phyloP scores from a whole-genome alignment of 2,329 filamentous ascomycete species.

The Aspergillus pseudoterreus region DNA sequence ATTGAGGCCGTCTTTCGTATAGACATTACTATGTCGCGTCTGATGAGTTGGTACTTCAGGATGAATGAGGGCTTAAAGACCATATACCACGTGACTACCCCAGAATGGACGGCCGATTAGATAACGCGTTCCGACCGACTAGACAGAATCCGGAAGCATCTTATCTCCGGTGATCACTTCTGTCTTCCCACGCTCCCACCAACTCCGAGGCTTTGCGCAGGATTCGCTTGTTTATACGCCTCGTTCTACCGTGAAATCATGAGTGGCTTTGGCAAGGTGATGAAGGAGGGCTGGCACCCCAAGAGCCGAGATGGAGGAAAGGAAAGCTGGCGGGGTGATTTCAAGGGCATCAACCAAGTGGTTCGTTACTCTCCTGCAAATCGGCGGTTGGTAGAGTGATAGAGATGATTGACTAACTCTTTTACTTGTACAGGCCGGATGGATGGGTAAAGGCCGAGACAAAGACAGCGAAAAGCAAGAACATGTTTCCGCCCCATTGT shows the following conservation, averaged over 20 bases:
- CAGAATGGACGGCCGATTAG: conserved; percentile 1
- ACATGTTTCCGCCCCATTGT: conserved; percentile 61
- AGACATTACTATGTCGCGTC: too few species aligned
- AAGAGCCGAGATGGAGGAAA: conserved; percentile 51
- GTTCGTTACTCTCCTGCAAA: conserved; percentile 34
- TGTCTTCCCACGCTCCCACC: neutral
- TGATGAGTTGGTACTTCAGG: neutral
- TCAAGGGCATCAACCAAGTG: conserved; percentile 56
- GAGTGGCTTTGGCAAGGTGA: conserved; percentile 46
- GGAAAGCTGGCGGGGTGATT: conserved; percentile 54
- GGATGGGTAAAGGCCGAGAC: conserved; percentile 55
- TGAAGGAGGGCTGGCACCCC: conserved; percentile 54
- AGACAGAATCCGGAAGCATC: neutral
- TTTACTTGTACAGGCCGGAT: conserved; percentile 48
- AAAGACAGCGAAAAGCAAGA: conserved; percentile 41
- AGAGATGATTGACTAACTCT: conserved; percentile 14
- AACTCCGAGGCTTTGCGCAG: neutral
- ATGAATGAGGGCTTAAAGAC: neutral
- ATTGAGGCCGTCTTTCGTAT: neutral
- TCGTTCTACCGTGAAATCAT: conserved; percentile 25
- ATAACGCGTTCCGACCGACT: neutral
- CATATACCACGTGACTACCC: conserved; percentile 2
- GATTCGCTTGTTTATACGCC: neutral
- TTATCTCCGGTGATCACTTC: neutral
- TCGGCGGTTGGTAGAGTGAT: conserved; percentile 1